Percentiles rank a stretch among this genome's conserved stretches.
These are phyloP conservation scores for Trametes gibbosa DNA, from an alignment of 768 basidiomycete species.

Conservation along the genomic window DNA sequence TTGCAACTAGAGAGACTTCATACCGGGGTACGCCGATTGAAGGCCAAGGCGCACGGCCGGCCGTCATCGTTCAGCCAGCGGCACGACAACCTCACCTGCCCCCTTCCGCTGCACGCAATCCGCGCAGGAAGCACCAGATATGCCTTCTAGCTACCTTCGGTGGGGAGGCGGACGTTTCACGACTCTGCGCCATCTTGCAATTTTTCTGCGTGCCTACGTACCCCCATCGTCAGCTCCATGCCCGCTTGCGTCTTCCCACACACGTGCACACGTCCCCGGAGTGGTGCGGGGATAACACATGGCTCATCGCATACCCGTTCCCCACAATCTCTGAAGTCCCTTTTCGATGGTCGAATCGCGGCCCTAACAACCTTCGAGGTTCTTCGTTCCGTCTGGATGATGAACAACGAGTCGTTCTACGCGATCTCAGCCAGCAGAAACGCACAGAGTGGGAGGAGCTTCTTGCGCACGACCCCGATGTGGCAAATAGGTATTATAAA, in stretches of 20 bases:
- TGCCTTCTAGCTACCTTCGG: too few species aligned
- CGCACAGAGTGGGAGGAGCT: too few species aligned
- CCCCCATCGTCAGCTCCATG: neutral
- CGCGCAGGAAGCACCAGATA: too few species aligned
- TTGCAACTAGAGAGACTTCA: neutral
- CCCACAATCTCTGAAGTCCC: neutral
- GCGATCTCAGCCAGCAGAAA: too few species aligned
- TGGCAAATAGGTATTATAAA: too few species aligned
- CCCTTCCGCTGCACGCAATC: too few species aligned
- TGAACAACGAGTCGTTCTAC: neutral
- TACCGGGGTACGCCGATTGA: neutral
- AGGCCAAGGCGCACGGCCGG: too few species aligned
- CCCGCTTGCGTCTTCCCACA: neutral
- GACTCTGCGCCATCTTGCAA: neutral
- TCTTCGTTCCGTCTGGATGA: neutral
- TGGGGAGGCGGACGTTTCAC: too few species aligned
- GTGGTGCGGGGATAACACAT: neutral
- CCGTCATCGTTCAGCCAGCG: too few species aligned
- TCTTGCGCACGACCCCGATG: too few species aligned
- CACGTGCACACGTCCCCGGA: neutral
- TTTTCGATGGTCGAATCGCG: neutral
- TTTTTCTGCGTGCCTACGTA: neutral
- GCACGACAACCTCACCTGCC: too few species aligned
- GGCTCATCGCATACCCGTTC: neutral
- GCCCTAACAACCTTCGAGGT: neutral